Percentiles rank a stretch among this genome's conserved stretches.
Conservation (phyloP, 2,329 filamentous ascomycete species). For the Colletotrichum truncatum region DNA sequence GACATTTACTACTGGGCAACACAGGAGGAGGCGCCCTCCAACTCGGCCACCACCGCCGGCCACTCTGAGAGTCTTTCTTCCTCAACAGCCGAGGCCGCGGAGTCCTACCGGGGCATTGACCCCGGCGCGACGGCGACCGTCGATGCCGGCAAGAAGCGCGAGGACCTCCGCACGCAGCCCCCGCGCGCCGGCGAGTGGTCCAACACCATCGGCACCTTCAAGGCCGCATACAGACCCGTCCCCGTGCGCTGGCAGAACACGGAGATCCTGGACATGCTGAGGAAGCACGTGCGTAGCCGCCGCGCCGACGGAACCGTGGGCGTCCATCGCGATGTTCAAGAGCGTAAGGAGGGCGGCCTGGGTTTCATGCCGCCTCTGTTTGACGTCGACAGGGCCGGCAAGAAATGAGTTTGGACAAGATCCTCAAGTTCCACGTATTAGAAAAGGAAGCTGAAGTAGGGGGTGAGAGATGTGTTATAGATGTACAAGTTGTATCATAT, state of each 20-base stretch:
- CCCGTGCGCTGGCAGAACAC: constrained; percentile 86
- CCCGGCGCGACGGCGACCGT: constrained; percentile 25
- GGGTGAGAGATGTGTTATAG: too few relatives aligned
- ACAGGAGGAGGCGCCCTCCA: constrained; percentile 72
- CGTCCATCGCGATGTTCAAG: constrained; percentile 34
- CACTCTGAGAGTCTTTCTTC: neutral
- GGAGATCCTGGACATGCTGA: constrained; percentile 79
- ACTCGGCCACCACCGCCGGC: constrained; percentile 43
- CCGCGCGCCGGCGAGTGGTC: constrained; percentile 83
- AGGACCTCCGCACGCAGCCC: constrained; percentile 38
- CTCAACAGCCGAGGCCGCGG: constrained; percentile 35
- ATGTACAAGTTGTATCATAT: neutral
- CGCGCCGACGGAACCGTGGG: constrained; percentile 49
- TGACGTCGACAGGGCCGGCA: constrained; percentile 22
- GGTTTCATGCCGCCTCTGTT: constrained; percentile 64
- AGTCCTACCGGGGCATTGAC: constrained; percentile 24
- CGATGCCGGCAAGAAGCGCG: constrained; percentile 35
- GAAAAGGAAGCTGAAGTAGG: neutral
- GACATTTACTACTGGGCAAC: constrained; percentile 99
- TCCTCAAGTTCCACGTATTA: too few relatives aligned
- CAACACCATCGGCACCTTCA: constrained; percentile 94
- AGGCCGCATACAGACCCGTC: constrained; percentile 91
- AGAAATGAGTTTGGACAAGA: neutral
- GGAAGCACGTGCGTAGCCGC: constrained; percentile 79
- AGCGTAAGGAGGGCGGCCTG: constrained; percentile 53